These are phyloP conservation scores for Fraxinus angustifolia DNA, from an alignment of 305 asterid species.

Conservation along the genomic window DNA sequence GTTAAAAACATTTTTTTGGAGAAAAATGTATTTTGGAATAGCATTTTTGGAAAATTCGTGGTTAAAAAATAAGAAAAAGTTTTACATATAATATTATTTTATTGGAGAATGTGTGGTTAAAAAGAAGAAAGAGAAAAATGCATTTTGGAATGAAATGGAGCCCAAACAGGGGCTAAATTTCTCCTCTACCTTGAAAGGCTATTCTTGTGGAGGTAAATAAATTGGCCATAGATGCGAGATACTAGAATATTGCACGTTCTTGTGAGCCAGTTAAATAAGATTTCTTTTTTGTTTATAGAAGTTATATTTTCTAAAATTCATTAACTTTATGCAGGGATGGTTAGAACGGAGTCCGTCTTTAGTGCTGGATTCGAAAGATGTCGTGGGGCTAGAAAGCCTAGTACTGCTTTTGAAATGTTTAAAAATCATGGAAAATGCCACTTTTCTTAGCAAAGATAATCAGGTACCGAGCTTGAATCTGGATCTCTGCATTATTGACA, in stretches of 20 bases:
- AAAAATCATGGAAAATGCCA: slow-evolving; percentile 89
- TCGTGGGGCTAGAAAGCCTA: slow-evolving; percentile 57
- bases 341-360: slow-evolving; percentile 48
- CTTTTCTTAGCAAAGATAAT: slow-evolving; percentile 77
- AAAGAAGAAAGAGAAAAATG: neutral
- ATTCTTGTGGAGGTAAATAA: neutral
- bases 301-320: slow-evolving; percentile 12
- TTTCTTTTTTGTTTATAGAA: neutral
- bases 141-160: neutral
- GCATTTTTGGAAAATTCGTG: neutral
- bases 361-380: slow-evolving; percentile 43
- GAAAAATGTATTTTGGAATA: neutral
- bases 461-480: slow-evolving; percentile 53
- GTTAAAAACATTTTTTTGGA: neutral
- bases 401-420: slow-evolving; percentile 79
- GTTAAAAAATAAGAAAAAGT: neutral
- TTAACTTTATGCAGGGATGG: slow-evolving; percentile 61
- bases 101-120: neutral
- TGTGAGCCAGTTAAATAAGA: neutral
- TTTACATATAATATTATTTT: neutral
- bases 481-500: slow-evolving; percentile 4
- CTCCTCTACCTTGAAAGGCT: neutral
- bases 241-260: neutral
- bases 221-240: neutral
- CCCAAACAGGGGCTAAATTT: neutral